Evolutionary conservation across 2,329 filamentous ascomycete species (phyloP).

Genomic region (Penicillium sp.): DNA sequence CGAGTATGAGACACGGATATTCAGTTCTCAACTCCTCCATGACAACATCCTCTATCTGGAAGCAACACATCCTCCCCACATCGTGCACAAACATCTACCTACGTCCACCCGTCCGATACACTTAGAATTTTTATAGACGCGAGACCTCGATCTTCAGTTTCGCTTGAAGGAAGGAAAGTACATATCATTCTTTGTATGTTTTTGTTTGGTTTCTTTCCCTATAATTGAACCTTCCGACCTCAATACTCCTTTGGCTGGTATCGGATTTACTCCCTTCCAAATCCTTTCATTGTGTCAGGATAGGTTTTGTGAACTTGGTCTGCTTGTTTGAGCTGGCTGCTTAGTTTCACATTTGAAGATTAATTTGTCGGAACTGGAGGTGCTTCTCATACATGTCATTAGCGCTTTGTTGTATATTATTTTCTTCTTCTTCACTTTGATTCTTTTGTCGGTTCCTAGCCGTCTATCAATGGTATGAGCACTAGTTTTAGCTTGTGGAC

Average conservation of each 20-base stretch:
- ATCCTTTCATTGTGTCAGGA: neutral
- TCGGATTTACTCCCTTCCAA: neutral
- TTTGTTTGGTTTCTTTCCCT: neutral
- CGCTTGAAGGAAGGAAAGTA: conserved; percentile 17
- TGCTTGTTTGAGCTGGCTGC: neutral
- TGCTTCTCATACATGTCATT: conserved; percentile 11
- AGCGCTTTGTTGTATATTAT: conserved; percentile 17
- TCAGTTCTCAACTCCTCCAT: conserved; percentile 5
- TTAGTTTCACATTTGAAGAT: neutral
- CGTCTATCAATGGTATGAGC: neutral
- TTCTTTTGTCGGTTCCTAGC: neutral
- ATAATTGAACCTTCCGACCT: neutral
- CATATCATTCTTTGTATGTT: conserved; percentile 8
- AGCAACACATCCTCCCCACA: neutral
- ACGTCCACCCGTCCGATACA: neutral
- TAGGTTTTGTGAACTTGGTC: neutral
- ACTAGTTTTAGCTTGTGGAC: neutral
- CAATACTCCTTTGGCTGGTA: neutral
- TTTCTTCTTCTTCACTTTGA: conserved; percentile 4
- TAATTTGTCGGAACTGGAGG: neutral
- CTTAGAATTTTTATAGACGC: conserved; percentile 24
- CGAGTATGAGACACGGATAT: conserved; percentile 29
- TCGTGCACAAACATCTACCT: neutral
- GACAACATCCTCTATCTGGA: neutral
- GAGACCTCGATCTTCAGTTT: conserved; percentile 21